Evolutionary conservation across 2,329 filamentous ascomycete species (phyloP), one percentile per base, ranked within the genome.

Genomic region (Aspergillus ochraceus): DNA sequence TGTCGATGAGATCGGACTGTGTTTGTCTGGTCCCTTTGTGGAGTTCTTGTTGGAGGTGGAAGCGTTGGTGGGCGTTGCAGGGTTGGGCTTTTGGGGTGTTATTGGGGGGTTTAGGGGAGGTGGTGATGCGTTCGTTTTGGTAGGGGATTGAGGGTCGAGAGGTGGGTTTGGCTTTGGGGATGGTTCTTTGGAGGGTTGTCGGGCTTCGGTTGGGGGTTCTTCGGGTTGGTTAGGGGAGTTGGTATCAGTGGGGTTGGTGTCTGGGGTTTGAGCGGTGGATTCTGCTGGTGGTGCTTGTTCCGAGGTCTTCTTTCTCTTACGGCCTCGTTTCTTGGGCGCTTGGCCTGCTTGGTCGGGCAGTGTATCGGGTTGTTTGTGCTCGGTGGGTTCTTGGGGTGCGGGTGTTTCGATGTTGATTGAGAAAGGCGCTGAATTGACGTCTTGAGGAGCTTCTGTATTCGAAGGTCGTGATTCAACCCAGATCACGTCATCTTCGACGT

Each of bases 241-340:
- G 29, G 42, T 36, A 20, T 46, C 39, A 17, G 3, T 3, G 30
- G 6, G 11, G 24, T 12, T 45, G 54, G 24, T 63, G 32, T 61
- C 58, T 36, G 61, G 52, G 3, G 60, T 57, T 45, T 64, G 54
- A 36, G 49, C 8, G 22, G 55, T 8, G 12, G 49, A 1, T 17
- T 60, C 60, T 67, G 65, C 22, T 54, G 30, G 39, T 49, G 20
- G 32, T 6, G 51, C 26, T 60, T 68, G 56, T n/a, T 76, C 74
- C 1, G 60, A 22, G 3, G 69, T 68, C 60, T 71, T 72, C 67
- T 77, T 79, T 32, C 74, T 73, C 57, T 79, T 79, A 57, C 76
- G 74, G 19, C 76, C 74, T 54, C 77, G 77, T 66, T 78, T 81
- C 67, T 78, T 80, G 19, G 75, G 71, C 4, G 68, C 17, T 47